Percentiles rank a stretch among this genome's conserved stretches.
phyloP scores from a whole-genome alignment of 2,329 filamentous ascomycete species.

The Aspergillus sp. region DNA sequence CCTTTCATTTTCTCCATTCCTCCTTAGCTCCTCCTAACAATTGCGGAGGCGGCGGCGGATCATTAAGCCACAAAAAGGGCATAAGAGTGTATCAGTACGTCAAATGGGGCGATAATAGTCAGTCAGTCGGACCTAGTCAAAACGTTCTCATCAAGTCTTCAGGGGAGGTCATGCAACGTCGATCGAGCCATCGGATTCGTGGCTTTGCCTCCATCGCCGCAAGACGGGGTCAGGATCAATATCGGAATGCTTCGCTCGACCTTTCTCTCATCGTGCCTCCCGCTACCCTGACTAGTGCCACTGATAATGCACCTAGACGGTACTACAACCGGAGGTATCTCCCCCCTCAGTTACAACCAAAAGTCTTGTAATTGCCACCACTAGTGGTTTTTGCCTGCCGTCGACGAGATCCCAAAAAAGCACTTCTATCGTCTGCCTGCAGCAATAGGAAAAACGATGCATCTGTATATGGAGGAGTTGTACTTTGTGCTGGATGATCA shows the following conservation, averaged over 20 bases:
- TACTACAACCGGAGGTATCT: background rate
- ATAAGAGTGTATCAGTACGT: background rate
- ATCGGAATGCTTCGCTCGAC: conserved; percentile 1
- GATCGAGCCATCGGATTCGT: conserved; percentile 29
- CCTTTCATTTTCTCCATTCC: background rate
- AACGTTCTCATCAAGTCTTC: conserved; percentile 15
- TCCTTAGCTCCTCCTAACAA: background rate
- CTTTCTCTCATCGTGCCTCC: background rate
- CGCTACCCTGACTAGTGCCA: background rate
- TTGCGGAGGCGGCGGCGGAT: conserved; percentile 15
- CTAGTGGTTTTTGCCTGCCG: background rate
- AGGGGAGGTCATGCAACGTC: conserved; percentile 36
- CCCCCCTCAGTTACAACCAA: background rate
- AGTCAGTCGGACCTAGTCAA: conserved; percentile 5
- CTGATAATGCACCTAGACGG: background rate
- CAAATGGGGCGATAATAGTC: conserved; percentile 3
- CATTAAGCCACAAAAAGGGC: conserved; percentile 9
- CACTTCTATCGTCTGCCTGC: background rate
- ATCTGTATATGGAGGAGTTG: background rate
- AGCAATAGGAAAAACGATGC: background rate
- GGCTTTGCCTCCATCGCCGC: background rate
- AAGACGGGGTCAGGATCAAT: conserved; percentile 1
- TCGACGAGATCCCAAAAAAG: background rate
- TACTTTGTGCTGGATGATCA: background rate
- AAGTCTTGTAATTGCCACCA: background rate